Evolutionary conservation across 352 stramenopile species (phyloP).

Genomic region (Pythium rhizo-oryzae): DNA sequence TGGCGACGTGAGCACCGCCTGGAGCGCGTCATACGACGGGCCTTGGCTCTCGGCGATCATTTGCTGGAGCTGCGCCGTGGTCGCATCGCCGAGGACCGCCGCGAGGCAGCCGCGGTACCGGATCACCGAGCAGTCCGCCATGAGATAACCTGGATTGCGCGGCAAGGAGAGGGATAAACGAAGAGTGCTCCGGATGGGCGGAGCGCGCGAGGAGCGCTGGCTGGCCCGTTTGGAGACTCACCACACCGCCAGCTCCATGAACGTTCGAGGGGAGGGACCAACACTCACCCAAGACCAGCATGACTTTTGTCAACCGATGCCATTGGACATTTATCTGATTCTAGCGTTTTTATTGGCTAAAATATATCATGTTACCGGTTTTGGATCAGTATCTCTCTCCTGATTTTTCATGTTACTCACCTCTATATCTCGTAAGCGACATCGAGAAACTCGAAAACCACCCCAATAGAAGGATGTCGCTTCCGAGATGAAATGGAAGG

Average conservation of each 20-base stretch:
- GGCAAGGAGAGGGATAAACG: background rate
- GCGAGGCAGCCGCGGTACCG: constrained; percentile 33
- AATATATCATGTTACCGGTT: background rate
- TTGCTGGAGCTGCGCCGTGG: background rate
- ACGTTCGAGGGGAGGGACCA: background rate
- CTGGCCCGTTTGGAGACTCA: background rate
- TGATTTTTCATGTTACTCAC: background rate
- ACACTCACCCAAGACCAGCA: background rate
- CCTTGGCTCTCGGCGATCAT: constrained; percentile 16
- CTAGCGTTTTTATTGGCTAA: background rate
- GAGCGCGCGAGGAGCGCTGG: too few relatives aligned
- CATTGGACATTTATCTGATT: background rate
- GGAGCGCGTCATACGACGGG: background rate
- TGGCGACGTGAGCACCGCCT: background rate
- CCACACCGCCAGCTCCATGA: background rate
- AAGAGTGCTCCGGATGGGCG: too few relatives aligned
- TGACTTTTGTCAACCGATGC: background rate
- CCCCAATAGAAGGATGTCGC: too few relatives aligned
- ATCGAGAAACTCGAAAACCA: too few relatives aligned
- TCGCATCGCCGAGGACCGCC: constrained; percentile 1
- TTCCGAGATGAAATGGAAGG: too few relatives aligned
- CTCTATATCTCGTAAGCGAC: too few relatives aligned
- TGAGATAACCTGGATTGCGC: background rate
- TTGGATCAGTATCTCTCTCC: background rate
- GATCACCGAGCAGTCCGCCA: constrained; percentile 20